Percentiles rank a stretch among this genome's conserved stretches.
Evolutionary conservation across 2,329 filamentous ascomycete genomes (phyloP).

Genomic region (Fusarium sp.): DNA sequence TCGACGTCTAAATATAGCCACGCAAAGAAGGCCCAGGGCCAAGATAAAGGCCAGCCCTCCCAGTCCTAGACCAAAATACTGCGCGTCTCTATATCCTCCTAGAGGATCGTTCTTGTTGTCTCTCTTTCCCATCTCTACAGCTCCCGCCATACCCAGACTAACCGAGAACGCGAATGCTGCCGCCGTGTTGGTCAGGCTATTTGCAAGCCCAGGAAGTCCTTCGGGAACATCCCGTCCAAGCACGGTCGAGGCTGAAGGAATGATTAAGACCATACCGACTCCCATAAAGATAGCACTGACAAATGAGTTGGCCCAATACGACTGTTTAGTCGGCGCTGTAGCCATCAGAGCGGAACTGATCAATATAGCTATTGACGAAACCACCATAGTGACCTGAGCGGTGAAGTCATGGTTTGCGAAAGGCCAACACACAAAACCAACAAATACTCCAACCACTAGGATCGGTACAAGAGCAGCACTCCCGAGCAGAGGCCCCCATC

Average conservation of each 20-base stretch:
- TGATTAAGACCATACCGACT: slow-evolving; percentile 43
- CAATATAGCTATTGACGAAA: slow-evolving; percentile 38
- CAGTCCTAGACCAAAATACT: slow-evolving; percentile 47
- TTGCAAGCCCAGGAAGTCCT: slow-evolving; percentile 44
- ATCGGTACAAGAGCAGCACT: slow-evolving; percentile 46
- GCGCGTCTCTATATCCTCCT: slow-evolving; percentile 43
- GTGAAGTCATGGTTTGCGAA: slow-evolving; percentile 37
- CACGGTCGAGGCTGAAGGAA: slow-evolving; percentile 40
- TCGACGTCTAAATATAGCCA: slow-evolving; percentile 38
- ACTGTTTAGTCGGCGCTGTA: slow-evolving; percentile 41
- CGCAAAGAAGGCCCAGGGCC: slow-evolving; percentile 38
- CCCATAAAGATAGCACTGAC: slow-evolving; percentile 48
- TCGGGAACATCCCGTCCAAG: slow-evolving; percentile 42
- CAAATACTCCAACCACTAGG: slow-evolving; percentile 34
- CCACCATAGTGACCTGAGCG: slow-evolving; percentile 37
- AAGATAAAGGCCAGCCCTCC: slow-evolving; percentile 42
- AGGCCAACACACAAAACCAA: slow-evolving; percentile 37
- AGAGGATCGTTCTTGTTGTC: slow-evolving; percentile 25
- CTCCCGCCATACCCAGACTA: slow-evolving; percentile 46
- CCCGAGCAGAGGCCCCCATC: slow-evolving; percentile 39
- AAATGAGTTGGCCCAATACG: slow-evolving; percentile 48
- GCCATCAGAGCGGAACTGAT: slow-evolving; percentile 45
- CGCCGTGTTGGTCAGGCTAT: slow-evolving; percentile 36
- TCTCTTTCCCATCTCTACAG: slow-evolving; percentile 39
- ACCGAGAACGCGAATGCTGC: slow-evolving; percentile 44